These are phyloP conservation scores for Bipolaris victoriae DNA, from an alignment of 2,329 filamentous ascomycete species.

Conservation along the genomic window DNA sequence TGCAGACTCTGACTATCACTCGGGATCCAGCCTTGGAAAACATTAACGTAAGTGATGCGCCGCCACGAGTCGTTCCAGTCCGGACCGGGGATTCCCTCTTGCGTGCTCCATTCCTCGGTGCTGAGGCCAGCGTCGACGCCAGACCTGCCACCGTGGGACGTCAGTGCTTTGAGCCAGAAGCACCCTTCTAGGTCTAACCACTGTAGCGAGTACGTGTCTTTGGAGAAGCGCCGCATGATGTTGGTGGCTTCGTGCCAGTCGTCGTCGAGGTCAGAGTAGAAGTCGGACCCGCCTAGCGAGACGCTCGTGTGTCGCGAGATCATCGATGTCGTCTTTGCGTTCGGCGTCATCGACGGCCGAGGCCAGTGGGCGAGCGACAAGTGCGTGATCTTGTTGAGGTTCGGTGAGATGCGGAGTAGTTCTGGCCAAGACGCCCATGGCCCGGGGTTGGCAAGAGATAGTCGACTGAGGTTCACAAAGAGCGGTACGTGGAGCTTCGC, in stretches of 20 bases:
- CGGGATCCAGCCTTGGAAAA: conserved; percentile 55
- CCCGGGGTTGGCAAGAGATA: conserved; percentile 63
- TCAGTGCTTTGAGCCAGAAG: conserved; percentile 61
- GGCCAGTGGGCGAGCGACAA: conserved; percentile 69
- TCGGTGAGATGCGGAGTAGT: conserved; percentile 59
- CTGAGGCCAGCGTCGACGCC: neutral
- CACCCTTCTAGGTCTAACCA: conserved; percentile 70
- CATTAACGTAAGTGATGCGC: conserved; percentile 51
- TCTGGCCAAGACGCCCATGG: conserved; percentile 60
- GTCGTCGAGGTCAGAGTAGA: conserved; percentile 60
- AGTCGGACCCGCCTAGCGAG: conserved; percentile 58
- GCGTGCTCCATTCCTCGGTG: conserved; percentile 13
- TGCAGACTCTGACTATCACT: conserved; percentile 35
- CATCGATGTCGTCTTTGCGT: conserved; percentile 56
- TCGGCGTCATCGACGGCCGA: conserved; percentile 62
- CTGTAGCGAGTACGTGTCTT: conserved; percentile 62
- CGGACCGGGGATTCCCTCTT: conserved; percentile 28
- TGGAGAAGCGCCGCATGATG: conserved; percentile 62
- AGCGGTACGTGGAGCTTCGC: conserved; percentile 34
- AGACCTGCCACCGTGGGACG: conserved; percentile 40
- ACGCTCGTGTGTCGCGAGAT: conserved; percentile 52
- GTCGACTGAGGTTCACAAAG: conserved; percentile 62
- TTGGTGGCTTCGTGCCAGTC: conserved; percentile 63
- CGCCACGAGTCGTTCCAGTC: conserved; percentile 53
- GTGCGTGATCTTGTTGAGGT: conserved; percentile 64